These are phyloP conservation scores for Acanthamoeba triangularis DNA, from an alignment of 208 protist genomes.

Conservation along the genomic window DNA sequence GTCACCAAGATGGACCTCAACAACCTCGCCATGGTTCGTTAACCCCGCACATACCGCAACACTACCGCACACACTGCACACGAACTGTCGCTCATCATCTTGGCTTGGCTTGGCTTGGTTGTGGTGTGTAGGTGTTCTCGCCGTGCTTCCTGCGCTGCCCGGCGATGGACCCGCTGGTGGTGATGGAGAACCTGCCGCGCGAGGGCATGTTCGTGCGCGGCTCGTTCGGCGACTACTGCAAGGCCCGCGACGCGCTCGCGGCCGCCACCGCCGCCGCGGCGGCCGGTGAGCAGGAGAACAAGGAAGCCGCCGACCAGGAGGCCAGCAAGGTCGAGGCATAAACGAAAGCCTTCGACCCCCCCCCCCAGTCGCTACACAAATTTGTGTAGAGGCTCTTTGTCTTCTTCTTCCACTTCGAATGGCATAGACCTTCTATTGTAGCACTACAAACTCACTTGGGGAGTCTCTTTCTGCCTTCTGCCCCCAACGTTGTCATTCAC, in stretches of 20 bases:
- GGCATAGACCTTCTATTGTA: too few species aligned
- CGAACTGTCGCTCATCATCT: not conserved
- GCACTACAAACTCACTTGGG: too few species aligned
- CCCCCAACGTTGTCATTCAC: too few species aligned
- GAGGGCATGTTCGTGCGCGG: conserved; percentile 69
- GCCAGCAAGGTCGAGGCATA: not conserved
- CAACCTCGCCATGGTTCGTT: conserved; percentile 61
- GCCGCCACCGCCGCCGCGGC: not conserved
- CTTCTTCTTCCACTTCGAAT: too few species aligned
- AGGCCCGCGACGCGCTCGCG: conserved; percentile 29
- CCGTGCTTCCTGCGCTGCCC: conserved; percentile 71
- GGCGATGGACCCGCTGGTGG: conserved; percentile 62
- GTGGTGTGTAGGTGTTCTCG: conserved; percentile 36
- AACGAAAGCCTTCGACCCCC: too few species aligned
- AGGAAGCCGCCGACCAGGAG: not conserved
- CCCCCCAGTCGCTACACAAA: too few species aligned
- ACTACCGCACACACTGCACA: not conserved
- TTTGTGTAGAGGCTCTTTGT: too few species aligned
- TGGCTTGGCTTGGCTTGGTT: too few species aligned
- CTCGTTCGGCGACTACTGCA: conserved; percentile 67
- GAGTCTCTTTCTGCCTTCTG: too few species aligned
- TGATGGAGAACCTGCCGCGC: conserved; percentile 65
- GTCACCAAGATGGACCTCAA: conserved; percentile 64
- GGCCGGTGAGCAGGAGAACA: not conserved
- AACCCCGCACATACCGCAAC: not conserved